A percentile compares a stretch with the other conserved stretches of the same genome.
phyloP scores from a whole-genome alignment of 2,329 filamentous ascomycete genomes.

The Xylaria sp. region DNA sequence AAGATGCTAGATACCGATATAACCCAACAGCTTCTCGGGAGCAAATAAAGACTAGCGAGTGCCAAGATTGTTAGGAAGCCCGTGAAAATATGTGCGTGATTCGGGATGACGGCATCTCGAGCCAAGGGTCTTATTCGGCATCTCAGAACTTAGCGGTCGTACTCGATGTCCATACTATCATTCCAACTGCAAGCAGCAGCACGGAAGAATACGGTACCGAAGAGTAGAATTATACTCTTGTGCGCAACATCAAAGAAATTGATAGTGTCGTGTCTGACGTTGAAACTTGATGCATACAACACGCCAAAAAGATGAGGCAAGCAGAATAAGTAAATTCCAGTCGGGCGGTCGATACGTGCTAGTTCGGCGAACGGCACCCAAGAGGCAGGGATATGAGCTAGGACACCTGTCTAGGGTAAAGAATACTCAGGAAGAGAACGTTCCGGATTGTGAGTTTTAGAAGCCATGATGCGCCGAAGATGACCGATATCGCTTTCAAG shows the following conservation, averaged over 20 bases:
- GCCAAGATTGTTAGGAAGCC: too few relatives aligned
- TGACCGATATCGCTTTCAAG: too few relatives aligned
- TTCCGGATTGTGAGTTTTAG: too few relatives aligned
- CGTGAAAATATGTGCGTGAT: conserved; percentile 47
- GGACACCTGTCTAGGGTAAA: conserved; percentile 53
- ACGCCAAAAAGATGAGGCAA: conserved; percentile 53
- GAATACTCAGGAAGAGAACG: conserved; percentile 45
- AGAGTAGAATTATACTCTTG: too few relatives aligned
- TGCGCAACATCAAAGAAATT: conserved; percentile 8
- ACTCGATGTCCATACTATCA: conserved; percentile 59
- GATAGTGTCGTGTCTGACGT: conserved; percentile 7
- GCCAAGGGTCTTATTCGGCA: conserved; percentile 58
- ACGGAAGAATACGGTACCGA: conserved; percentile 53
- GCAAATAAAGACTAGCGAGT: conserved; percentile 37
- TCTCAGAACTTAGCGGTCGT: conserved; percentile 58
- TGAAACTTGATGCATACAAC: conserved; percentile 47
- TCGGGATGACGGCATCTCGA: conserved; percentile 50
- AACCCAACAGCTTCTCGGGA: conserved; percentile 42
- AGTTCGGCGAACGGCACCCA: conserved; percentile 62
- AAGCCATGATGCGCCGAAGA: too few relatives aligned
- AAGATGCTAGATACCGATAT: conserved; percentile 30
- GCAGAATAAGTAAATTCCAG: conserved; percentile 58
- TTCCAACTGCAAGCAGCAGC: conserved; percentile 61
- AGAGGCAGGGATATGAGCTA: conserved; percentile 46
- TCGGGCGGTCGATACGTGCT: conserved; percentile 57